Conservation (phyloP, 352 stramenopile species). For the Globisporangium yorkense region DNA sequence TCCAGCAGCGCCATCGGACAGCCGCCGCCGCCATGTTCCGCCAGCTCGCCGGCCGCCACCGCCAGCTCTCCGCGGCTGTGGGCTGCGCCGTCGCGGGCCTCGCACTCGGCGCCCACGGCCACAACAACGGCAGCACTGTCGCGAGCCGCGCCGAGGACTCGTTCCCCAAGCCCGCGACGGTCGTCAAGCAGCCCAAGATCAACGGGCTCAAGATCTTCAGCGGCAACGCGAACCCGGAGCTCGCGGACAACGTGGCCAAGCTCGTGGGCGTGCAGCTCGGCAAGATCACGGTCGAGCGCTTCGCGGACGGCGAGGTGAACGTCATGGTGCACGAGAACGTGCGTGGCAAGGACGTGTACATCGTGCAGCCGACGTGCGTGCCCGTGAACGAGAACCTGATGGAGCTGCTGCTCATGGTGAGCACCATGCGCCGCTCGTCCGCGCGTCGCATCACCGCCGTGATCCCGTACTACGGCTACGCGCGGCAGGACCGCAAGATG, state of each 20-base stretch:
- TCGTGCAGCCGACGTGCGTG: conserved; percentile 98
- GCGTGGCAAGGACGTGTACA: conserved; percentile 99
- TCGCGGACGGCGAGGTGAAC: conserved; percentile 99
- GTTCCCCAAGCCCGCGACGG: conserved; percentile 46
- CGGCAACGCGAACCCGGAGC: conserved; percentile 96
- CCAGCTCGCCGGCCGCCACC: conserved; percentile 50
- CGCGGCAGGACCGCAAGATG: conserved; percentile 89
- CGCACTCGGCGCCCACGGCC: conserved; percentile 23
- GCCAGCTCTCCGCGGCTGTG: conserved; percentile 40
- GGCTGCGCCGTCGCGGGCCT: conserved; percentile 38
- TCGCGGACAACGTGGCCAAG: conserved; percentile 96
- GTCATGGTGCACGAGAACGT: conserved; percentile 99
- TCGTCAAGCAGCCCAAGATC: conserved; percentile 86
- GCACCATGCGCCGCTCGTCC: conserved; percentile 95
- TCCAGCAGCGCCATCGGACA: neutral
- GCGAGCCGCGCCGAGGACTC: conserved; percentile 42
- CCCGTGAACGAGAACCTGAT: conserved; percentile 99
- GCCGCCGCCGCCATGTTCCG: conserved; percentile 48
- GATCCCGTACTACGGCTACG: conserved; percentile 95
- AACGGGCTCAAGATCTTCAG: conserved; percentile 97
- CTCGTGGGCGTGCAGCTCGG: conserved; percentile 97
- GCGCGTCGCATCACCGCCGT: conserved; percentile 99
- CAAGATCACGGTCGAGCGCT: conserved; percentile 97
- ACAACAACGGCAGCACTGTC: conserved; percentile 18
- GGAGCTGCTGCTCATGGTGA: conserved; percentile 98